A percentile compares a stretch with the other conserved stretches of the same genome.
Conservation (phyloP, 78 protist species). For the Speleostelium caveatum region DNA sequence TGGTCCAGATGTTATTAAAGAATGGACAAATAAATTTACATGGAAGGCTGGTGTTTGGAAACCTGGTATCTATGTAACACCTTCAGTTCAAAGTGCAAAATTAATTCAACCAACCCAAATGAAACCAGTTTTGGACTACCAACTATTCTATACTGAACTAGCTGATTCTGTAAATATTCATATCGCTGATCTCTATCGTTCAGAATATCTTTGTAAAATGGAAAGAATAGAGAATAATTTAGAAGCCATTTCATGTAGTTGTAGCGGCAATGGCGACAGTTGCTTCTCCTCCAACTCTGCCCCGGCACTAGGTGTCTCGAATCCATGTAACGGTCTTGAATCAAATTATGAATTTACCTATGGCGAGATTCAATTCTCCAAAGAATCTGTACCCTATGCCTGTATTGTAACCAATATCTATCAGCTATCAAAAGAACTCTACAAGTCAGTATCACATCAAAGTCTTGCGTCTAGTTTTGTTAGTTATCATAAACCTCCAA, state of each 20-base stretch:
- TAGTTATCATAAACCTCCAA: conserved; percentile 17
- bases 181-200: conserved; percentile 48
- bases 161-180: conserved; percentile 16
- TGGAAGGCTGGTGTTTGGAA: conserved; percentile 40
- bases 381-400: background rate
- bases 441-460: conserved; percentile 16
- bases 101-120: background rate
- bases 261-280: background rate
- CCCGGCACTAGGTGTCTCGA: conserved; percentile 8
- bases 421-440: conserved; percentile 16
- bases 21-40: conserved; percentile 10
- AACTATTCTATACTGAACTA: background rate
- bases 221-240: conserved; percentile 36
- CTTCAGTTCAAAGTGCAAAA: background rate
- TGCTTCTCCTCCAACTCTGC: background rate
- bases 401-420: conserved; percentile 13
- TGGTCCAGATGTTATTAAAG: conserved; percentile 3
- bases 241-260: conserved; percentile 25
- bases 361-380: conserved; percentile 4
- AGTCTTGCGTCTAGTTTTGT: conserved; percentile 26
- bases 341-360: conserved; percentile 8
- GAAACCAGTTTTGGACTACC: background rate
- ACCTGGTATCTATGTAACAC: conserved; percentile 4
- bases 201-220: conserved; percentile 34
- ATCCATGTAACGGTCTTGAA: conserved; percentile 27